phyloP scores from a whole-genome alignment of 805 yeast genomes.

The Yarrowia hollandica region DNA sequence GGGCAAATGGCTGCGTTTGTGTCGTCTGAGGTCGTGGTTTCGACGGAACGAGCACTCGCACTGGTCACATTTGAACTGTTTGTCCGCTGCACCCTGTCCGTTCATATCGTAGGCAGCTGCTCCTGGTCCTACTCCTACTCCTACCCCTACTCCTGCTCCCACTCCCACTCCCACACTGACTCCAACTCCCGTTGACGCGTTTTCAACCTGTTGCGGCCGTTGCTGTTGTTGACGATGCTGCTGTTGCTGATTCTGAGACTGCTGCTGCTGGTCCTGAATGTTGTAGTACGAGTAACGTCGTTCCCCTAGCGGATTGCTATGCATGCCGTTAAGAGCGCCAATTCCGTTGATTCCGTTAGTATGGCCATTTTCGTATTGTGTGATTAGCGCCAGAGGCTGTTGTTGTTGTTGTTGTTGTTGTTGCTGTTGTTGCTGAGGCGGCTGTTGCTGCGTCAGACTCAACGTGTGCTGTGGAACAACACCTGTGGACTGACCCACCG shows the following conservation, averaged over 20 bases:
- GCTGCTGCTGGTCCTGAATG: conserved; percentile 7
- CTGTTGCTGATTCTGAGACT: neutral
- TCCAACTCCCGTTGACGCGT: neutral
- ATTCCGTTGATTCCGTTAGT: neutral
- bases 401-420: neutral
- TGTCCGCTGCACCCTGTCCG: conserved; percentile 14
- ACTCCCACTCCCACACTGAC: neutral
- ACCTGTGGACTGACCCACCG: neutral
- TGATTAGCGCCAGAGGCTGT: neutral
- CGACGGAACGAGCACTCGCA: conserved; percentile 27
- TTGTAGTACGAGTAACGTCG: conserved; percentile 1
- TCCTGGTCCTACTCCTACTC: neutral
- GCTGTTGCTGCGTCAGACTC: neutral
- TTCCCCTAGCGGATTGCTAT: conserved; percentile 5
- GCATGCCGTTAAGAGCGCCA: conserved; percentile 17
- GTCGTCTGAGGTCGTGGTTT: conserved; percentile 24
- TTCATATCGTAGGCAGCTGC: neutral
- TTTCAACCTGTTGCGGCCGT: neutral
- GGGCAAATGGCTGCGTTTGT: conserved; percentile 22
- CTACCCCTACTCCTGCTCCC: neutral
- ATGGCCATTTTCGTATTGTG: conserved; percentile 5
- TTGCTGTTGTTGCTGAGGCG: neutral
- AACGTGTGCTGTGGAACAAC: neutral
- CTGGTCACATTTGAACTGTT: conserved; percentile 31
- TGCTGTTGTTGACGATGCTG: conserved; percentile 4